Conservation (phyloP, 208 protist species). For the Novymonas esmeraldas region DNA sequence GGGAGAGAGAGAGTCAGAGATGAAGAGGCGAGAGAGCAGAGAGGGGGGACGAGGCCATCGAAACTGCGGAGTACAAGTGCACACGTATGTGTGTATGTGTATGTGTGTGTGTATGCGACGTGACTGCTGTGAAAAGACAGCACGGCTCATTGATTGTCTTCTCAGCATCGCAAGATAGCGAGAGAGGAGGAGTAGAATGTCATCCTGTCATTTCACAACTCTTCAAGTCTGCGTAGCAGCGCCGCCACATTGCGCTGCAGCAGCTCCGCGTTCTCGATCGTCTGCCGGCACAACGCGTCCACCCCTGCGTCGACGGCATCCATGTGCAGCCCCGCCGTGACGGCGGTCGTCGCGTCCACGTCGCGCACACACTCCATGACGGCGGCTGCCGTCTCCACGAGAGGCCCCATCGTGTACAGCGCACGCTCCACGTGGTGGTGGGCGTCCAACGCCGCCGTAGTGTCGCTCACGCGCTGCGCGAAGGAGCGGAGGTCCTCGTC, state of each 20-base stretch:
- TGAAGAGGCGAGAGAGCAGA: no score
- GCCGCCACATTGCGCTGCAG: constrained; percentile 5
- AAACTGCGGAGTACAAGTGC: no score
- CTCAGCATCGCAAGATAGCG: no score
- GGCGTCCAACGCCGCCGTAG: constrained; percentile 2
- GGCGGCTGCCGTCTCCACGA: constrained; percentile 19
- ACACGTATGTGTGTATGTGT: no score
- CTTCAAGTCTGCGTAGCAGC: neutral
- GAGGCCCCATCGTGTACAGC: constrained; percentile 3
- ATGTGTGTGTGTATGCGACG: no score
- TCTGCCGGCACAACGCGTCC: neutral
- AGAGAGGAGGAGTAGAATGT: no score
- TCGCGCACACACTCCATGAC: constrained; percentile 15
- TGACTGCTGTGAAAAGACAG: no score
- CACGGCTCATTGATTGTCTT: no score
- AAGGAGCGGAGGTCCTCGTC: constrained; percentile 7
- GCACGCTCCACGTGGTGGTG: neutral
- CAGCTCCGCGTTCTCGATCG: neutral
- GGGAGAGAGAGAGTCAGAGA: no score
- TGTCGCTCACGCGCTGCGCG: neutral
- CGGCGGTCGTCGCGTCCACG: constrained; percentile 6
- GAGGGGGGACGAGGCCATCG: no score
- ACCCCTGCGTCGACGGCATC: constrained; percentile 6
- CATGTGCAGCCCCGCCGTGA: neutral
- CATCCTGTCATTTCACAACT: neutral